phyloP scores from a whole-genome alignment of 306 rosid species.

The Prosopis cineraria region DNA sequence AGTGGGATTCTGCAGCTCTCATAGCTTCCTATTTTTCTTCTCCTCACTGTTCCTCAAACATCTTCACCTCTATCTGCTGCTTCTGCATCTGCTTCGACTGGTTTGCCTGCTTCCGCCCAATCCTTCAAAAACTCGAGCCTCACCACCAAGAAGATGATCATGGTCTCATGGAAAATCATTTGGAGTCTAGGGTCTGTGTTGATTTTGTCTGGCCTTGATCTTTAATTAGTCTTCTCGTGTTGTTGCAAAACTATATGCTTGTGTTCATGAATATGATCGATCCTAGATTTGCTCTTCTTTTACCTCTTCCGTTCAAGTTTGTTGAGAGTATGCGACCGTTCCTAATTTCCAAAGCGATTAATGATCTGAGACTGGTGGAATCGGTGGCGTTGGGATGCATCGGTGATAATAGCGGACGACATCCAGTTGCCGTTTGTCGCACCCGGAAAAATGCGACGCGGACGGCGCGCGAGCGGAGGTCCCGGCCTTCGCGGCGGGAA shows the following conservation, averaged over 20 bases:
- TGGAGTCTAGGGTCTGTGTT: constrained; percentile 40
- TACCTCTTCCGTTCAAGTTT: too few species aligned
- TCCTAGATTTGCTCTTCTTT: too few species aligned
- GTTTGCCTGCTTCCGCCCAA: neutral
- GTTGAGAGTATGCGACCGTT: too few species aligned
- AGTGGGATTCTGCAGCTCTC: constrained; percentile 37
- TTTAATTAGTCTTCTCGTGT: neutral
- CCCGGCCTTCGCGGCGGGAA: too few species aligned
- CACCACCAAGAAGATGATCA: constrained; percentile 3
- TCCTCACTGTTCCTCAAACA: neutral
- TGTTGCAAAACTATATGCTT: neutral
- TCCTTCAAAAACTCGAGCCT: constrained; percentile 8
- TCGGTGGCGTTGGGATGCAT: too few species aligned
- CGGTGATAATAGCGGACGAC: too few species aligned
- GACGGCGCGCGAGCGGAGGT: too few species aligned
- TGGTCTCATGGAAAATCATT: constrained; percentile 1
- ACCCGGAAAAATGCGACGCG: too few species aligned
- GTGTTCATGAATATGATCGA: neutral
- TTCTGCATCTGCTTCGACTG: neutral
- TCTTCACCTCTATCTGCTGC: too few species aligned
- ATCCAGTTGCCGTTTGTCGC: too few species aligned
- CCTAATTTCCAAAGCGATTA: too few species aligned
- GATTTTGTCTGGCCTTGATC: constrained; percentile 47
- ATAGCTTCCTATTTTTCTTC: constrained; percentile 41
- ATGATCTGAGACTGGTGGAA: too few species aligned